phyloP scores from a whole-genome alignment of 148 eudicot species.

The Rhododendron ferrugineum region DNA sequence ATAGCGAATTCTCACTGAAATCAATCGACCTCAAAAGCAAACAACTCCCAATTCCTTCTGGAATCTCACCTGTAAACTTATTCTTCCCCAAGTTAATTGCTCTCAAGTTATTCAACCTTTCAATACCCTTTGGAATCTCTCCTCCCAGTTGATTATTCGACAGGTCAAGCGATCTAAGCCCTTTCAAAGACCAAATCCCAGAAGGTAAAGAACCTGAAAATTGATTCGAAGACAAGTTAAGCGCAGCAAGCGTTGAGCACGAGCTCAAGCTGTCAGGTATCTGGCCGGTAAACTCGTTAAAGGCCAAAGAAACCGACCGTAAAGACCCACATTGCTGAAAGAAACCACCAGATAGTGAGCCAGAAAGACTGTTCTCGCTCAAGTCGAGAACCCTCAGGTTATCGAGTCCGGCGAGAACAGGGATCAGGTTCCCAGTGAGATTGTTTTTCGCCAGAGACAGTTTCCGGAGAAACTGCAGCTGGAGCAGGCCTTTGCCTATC shows the following conservation, averaged over 20 bases:
- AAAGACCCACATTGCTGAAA: conserved; percentile 79
- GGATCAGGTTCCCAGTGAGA: conserved; percentile 47
- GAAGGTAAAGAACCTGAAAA: conserved; percentile 53
- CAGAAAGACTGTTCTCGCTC: conserved; percentile 64
- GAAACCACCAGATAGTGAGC: conserved; percentile 47
- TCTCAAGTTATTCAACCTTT: conserved; percentile 51
- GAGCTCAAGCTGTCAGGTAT: conserved; percentile 58
- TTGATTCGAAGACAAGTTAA: conserved; percentile 56
- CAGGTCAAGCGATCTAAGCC: conserved; percentile 66
- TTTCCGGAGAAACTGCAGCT: conserved; percentile 49
- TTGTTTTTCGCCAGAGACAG: conserved; percentile 74
- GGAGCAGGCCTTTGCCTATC: conserved; percentile 69
- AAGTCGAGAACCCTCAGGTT: conserved; percentile 62
- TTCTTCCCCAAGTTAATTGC: conserved; percentile 50
- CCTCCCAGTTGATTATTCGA: conserved; percentile 57
- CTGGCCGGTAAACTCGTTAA: conserved; percentile 57
- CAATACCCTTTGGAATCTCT: conserved; percentile 62
- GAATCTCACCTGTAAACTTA: conserved; percentile 46
- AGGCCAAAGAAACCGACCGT: conserved; percentile 55
- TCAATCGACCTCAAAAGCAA: conserved; percentile 62
- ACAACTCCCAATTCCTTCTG: conserved; percentile 71
- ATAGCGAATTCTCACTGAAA: conserved; percentile 61
- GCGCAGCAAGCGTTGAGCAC: conserved; percentile 45
- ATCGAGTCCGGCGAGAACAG: conserved; percentile 43
- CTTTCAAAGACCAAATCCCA: conserved; percentile 64